Evolutionary conservation across 2,329 filamentous ascomycete species (phyloP), one percentile per base, ranked within the genome.

Genomic region (Fusarium oxysporum): DNA sequence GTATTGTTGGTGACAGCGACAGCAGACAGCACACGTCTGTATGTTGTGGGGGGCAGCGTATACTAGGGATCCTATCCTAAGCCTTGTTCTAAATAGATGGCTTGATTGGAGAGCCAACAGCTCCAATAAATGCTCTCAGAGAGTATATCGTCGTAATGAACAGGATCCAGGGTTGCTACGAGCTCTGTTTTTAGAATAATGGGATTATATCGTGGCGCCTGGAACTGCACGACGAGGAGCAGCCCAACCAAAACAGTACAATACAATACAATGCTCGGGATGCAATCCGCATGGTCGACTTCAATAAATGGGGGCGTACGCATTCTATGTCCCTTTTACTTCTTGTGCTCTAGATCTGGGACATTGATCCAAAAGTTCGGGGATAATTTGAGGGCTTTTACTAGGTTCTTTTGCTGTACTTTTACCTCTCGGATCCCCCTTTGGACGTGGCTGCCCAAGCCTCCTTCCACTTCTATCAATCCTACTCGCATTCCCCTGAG

Each of bases 341-440:
- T 16, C 58, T 68, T 68, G 69, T 71, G 68, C 53, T 56, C 65
- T 65, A 55, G 61, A 71, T 75, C 73, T 76, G 74, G 76, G 69
- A 77, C 71, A 77, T 73, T 77, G 76, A 77, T 77, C 58, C 74
- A 77, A 65, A 57, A 37, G 40, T n/a, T 76, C 72, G 72, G 74
- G 72, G 62, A 75, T 73, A 76, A 76, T 74, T 47, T 53, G 54
- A 68, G 59, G 41, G 59, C 64, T 55, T 55, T 47, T 56, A 33
- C 30, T 47, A 43, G 37, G 45, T 30, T 40, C 33, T 32, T 59
- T 19, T 60, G 32, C 38, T 69, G 61, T 77, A 73, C 71, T 61
- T 76, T 77, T 76, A 58, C 57, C 63, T 71, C 47, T 45, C 40
- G 40, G 23, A 66, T 56, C 71, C 72, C 76, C 63, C 50, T 65